A percentile compares a stretch with the other conserved stretches of the same genome.
phyloP scores from a whole-genome alignment of 2,329 filamentous ascomycete genomes.

The Penicillium sp. region DNA sequence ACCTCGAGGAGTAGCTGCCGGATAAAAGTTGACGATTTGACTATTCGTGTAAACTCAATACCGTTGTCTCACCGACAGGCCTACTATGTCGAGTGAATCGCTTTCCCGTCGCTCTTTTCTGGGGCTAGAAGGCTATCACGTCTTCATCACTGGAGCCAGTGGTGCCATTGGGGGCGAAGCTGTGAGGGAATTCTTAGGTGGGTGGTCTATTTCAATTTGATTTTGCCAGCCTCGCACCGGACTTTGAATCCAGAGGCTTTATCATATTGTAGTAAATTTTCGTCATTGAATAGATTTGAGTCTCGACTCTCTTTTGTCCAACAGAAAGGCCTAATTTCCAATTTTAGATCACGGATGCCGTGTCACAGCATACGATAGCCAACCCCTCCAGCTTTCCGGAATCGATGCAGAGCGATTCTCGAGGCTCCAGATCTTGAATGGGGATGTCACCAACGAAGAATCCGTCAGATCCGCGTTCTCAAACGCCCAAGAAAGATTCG shows the following conservation, averaged over 20 bases:
- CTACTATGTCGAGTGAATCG: background rate
- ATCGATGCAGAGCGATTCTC: constrained; percentile 33
- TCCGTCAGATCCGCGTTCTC: constrained; percentile 49
- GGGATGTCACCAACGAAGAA: constrained; percentile 54
- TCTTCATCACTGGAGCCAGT: constrained; percentile 59
- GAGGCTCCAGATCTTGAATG: constrained; percentile 47
- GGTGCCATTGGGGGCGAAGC: constrained; percentile 57
- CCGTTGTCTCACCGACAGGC: background rate
- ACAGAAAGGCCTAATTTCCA: constrained; percentile 3
- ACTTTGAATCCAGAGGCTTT: background rate
- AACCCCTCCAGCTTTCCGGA: constrained; percentile 38
- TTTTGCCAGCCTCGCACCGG: background rate
- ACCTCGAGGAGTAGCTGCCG: background rate
- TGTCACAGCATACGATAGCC: constrained; percentile 58
- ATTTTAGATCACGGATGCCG: constrained; percentile 56
- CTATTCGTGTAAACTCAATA: background rate
- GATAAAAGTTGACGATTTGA: background rate
- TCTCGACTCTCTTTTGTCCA: background rate
- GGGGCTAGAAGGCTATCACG: constrained; percentile 54
- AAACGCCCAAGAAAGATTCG: constrained; percentile 50
- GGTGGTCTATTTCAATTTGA: constrained; percentile 16
- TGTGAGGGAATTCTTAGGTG: constrained; percentile 58
- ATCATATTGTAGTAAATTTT: background rate
- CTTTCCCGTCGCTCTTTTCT: constrained; percentile 44
- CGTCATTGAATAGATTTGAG: background rate